A percentile compares a stretch with the other conserved stretches of the same genome.
These are phyloP conservation scores for Prototheca stagnorum DNA, from an alignment of 163 green algal genomes.

Conservation along the genomic window DNA sequence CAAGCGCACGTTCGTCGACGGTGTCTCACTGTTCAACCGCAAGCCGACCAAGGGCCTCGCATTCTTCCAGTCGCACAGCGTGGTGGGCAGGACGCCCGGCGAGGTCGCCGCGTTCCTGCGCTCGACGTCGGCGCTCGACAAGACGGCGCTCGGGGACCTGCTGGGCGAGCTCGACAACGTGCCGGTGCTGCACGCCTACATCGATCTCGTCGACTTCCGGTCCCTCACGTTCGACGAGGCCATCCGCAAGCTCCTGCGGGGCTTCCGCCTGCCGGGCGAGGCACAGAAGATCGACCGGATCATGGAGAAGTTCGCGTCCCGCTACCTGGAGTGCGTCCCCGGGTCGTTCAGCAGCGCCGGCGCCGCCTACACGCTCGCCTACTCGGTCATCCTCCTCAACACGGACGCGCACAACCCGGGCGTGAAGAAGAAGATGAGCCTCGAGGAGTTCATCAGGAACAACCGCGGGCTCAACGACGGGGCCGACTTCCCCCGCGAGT, in stretches of 20 bases:
- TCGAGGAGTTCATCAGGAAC: constrained; percentile 71
- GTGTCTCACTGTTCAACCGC: constrained; percentile 85
- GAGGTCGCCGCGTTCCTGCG: constrained; percentile 75
- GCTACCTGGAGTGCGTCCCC: constrained; percentile 78
- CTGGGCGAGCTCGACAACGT: constrained; percentile 80
- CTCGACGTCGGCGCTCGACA: constrained; percentile 68
- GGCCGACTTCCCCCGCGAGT: constrained; percentile 65
- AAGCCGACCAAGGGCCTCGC: constrained; percentile 88
- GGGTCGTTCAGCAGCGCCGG: constrained; percentile 80
- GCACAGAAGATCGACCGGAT: constrained; percentile 98
- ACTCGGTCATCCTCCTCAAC: constrained; percentile 99
- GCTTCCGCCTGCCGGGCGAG: constrained; percentile 87
- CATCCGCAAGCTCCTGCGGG: constrained; percentile 64
- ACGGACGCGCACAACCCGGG: constrained; percentile 92
- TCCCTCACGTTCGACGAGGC: constrained; percentile 72
- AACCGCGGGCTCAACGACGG: constrained; percentile 94
- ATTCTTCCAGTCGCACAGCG: constrained; percentile 55
- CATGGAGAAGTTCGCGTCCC: constrained; percentile 98
- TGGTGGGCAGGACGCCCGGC: constrained; percentile 48
- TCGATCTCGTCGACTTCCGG: constrained; percentile 82
- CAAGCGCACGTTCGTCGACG: constrained; percentile 78
- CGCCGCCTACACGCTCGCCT: constrained; percentile 95
- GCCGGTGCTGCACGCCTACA: constrained; percentile 93
- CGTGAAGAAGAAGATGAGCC: constrained; percentile 25
- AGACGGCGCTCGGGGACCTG: constrained; percentile 90